Evolutionary conservation across 179 eudicot species (phyloP), one percentile per base, ranked within the genome.

Genomic region (Spergularia azorica): DNA sequence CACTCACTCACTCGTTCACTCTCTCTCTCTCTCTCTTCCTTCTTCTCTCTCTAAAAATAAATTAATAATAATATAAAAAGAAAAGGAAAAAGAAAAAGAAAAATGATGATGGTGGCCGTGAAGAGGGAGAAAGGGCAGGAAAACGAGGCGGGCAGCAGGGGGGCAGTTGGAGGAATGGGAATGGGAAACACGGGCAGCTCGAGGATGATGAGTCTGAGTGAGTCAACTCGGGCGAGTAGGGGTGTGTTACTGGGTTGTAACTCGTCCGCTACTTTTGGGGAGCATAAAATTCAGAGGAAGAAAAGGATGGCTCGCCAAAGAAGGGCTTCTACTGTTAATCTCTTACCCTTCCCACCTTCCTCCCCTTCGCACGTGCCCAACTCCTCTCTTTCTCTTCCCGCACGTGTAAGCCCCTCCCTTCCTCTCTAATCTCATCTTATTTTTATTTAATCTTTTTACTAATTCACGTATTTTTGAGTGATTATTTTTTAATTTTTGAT

Each of bases 291-390:
- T 36, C 80, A 68, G 74, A 86, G 88, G 85, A 85, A 84, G 83
- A 88, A 83, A 74, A 86, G 95, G 78, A 83, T 82, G 87, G 73
- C 84, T 0, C 73, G 95, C 68, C 82, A 77, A 43, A 81, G 91
- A 63, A 74, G 88, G 36, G 73, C 90, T 26, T 77, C 85, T 57
- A 71, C 75, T 36, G 74, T 80, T 70, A 77, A 63, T 58, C 67
- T 73, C 51, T 48, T 85, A 11, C 79, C 84, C n/a, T 77, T 80
- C 71, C 16, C 63, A 72, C 16, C 63, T 74, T 15, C 83, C 20
- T 50, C 79, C 18, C 9, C 70, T 46, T 55, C 83, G 12, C 92
- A 82, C 89, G 89, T 88, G 90, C 88, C 83, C 2, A 73, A 43
- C 48, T 4, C 85, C 21, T 9, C 75, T 68, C 87, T 74, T 48